These are phyloP conservation scores for Monascus purpureus DNA, from an alignment of 495 filamentous ascomycete genomes.

Conservation along the genomic window DNA sequence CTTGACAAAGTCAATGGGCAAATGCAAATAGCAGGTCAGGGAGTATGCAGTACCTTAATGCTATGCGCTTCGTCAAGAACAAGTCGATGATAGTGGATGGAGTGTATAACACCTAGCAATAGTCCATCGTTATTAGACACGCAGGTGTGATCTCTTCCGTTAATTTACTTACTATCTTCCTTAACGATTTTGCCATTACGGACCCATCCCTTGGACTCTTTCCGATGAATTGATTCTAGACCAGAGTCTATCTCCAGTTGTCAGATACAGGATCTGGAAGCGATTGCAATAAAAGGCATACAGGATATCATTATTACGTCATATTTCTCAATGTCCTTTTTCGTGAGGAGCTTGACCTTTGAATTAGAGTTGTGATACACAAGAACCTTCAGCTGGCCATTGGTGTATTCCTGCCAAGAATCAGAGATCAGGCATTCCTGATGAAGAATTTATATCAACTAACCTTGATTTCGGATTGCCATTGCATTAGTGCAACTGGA, in stretches of 20 bases:
- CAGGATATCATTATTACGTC: constrained; percentile 93
- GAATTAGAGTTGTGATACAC: constrained; percentile 78
- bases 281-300: constrained; percentile 5
- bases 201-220: constrained; percentile 81
- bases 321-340: constrained; percentile 62
- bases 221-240: constrained; percentile 79
- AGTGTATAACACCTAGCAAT: constrained; percentile 50
- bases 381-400: constrained; percentile 75
- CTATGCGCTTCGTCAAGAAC: constrained; percentile 94
- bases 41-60: constrained; percentile 52
- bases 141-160: not conserved
- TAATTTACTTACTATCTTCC: constrained; percentile 48
- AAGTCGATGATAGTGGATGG: constrained; percentile 74
- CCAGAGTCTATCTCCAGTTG: constrained; percentile 46
- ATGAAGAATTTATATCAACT: too few relatives aligned
- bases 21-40: not conserved
- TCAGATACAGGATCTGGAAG: constrained; percentile 6
- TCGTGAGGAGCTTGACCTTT: constrained; percentile 58
- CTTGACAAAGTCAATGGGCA: constrained; percentile 19
- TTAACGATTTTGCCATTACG: constrained; percentile 62
- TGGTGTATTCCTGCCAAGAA: constrained; percentile 54
- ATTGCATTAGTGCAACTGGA: constrained; percentile 93
- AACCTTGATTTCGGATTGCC: constrained; percentile 76
- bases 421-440: too few relatives aligned
- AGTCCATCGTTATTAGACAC: constrained; percentile 2